phyloP scores from a whole-genome alignment of 192 early-diverging fungal species.

The Umbelopsis isabellina region DNA sequence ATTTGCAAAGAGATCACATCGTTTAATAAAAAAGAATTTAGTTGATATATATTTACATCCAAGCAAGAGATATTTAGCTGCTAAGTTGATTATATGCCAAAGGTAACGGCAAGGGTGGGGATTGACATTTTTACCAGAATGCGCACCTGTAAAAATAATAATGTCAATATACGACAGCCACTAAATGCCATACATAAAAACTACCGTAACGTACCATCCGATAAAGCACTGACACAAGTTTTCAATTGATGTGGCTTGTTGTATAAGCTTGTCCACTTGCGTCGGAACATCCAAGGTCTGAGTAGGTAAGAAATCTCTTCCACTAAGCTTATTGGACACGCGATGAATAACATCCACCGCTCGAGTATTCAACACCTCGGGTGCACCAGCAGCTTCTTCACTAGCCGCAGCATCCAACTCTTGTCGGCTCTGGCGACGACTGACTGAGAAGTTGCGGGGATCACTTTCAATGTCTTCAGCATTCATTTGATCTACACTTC shows the following conservation, averaged over 20 bases:
- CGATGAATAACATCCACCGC: constrained; percentile 87
- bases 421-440: constrained; percentile 42
- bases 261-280: constrained; percentile 89
- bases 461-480: constrained; percentile 37
- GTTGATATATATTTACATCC: too few relatives aligned
- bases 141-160: constrained; percentile 17
- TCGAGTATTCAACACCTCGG: constrained; percentile 64
- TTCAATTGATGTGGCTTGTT: constrained; percentile 87
- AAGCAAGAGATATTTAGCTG: too few relatives aligned
- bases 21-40: too few relatives aligned
- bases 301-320: constrained; percentile 88
- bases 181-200: background rate
- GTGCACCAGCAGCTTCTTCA: constrained; percentile 46
- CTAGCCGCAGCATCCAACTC: constrained; percentile 47
- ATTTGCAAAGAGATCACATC: too few relatives aligned
- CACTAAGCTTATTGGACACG: constrained; percentile 92
- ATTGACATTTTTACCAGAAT: constrained; percentile 20
- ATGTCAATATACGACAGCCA: background rate
- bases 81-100: too few relatives aligned
- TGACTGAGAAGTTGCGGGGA: constrained; percentile 40
- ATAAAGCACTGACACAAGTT: constrained; percentile 84
- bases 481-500: constrained; percentile 31
- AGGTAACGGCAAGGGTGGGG: too few relatives aligned
- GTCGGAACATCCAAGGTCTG: constrained; percentile 75
- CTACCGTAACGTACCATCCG: constrained; percentile 54